Evolutionary conservation across 2,329 filamentous ascomycete species (phyloP).

Genomic region (Fusarium torulosum): DNA sequence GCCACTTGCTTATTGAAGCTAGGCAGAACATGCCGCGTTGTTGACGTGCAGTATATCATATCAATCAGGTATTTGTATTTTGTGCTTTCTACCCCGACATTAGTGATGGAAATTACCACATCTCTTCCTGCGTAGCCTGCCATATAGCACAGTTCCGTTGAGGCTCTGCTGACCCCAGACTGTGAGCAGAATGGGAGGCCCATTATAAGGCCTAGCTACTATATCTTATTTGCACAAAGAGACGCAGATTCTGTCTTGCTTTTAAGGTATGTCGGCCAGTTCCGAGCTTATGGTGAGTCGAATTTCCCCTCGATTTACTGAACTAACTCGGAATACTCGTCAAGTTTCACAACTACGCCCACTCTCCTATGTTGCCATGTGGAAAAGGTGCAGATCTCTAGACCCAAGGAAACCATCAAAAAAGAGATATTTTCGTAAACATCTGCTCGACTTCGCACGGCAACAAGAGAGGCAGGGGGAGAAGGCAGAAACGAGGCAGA

Average conservation of each 20-base stretch:
- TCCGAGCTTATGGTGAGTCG: not conserved
- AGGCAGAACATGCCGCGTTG: not conserved
- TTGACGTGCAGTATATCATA: not conserved
- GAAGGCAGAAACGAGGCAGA: not conserved
- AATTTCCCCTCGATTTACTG: not conserved
- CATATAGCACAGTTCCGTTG: not conserved
- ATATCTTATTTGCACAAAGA: not conserved
- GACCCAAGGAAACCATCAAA: not conserved
- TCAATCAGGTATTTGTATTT: not conserved
- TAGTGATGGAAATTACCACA: not conserved
- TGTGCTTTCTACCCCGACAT: not conserved
- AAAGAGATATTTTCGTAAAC: no score
- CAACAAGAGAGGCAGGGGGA: not conserved
- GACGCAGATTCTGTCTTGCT: not conserved
- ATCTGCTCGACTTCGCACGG: no score
- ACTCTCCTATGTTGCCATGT: not conserved
- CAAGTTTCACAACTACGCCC: not conserved
- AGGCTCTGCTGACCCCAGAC: not conserved
- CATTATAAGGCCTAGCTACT: not conserved
- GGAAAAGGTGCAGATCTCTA: not conserved
- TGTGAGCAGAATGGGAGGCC: not conserved
- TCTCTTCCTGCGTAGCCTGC: not conserved
- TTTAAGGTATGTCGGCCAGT: not conserved
- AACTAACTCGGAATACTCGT: not conserved
- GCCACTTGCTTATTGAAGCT: not conserved